Evolutionary conservation across 768 basidiomycete species (phyloP).

Genomic region (Lactifluus piperatus): DNA sequence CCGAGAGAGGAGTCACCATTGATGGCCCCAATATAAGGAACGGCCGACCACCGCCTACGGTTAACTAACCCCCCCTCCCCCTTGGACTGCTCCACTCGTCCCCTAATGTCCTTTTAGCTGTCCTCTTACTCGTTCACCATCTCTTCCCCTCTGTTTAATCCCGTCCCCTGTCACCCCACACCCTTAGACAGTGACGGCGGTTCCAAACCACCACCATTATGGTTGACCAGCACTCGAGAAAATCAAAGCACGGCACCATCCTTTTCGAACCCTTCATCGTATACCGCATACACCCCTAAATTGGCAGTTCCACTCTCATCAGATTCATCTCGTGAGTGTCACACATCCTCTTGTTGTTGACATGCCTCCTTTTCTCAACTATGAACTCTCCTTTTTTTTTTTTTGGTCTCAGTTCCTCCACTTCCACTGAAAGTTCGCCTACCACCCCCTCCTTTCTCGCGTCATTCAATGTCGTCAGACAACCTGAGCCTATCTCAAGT

Average conservation of each 20-base stretch:
- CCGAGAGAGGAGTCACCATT: conserved; percentile 8
- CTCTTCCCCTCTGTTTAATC: conserved; percentile 18
- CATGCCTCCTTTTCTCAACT: not conserved
- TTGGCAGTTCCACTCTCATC: not conserved
- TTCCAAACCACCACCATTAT: conserved; percentile 38
- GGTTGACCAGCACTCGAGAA: conserved; percentile 78
- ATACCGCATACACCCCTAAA: conserved; percentile 71
- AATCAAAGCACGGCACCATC: conserved; percentile 78
- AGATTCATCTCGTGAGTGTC: conserved; percentile 14
- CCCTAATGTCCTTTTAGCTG: conserved; percentile 31
- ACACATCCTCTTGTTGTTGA: not conserved
- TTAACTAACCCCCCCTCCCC: conserved; percentile 29
- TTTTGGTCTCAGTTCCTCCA: not conserved
- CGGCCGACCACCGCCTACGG: conserved; percentile 14
- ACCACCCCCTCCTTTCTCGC: conserved; percentile 13
- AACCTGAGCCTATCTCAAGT: conserved; percentile 47
- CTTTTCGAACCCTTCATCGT: conserved; percentile 84
- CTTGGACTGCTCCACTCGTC: conserved; percentile 7
- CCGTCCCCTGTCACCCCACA: conserved; percentile 15
- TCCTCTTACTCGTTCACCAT: conserved; percentile 24
- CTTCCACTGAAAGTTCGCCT: conserved; percentile 9
- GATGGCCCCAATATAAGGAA: conserved; percentile 10
- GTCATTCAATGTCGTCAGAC: conserved; percentile 38
- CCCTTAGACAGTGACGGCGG: conserved; percentile 23
- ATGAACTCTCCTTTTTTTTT: too few relatives aligned